A percentile compares a stretch with the other conserved stretches of the same genome.
phyloP scores from a whole-genome alignment of 306 rosid species.

The Vachellia pachyceras region DNA sequence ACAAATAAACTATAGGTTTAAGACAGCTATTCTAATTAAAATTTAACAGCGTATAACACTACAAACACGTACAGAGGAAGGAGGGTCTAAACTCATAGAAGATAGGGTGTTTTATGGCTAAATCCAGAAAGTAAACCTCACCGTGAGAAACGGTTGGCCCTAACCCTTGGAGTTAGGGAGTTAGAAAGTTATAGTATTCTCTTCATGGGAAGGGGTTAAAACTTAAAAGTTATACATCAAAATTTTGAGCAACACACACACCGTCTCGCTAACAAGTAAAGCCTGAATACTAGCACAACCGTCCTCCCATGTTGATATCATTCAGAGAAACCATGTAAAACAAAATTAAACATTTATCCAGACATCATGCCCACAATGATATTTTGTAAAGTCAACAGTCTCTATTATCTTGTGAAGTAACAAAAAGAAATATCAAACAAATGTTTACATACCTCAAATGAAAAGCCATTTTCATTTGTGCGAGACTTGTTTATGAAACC shows the following conservation, averaged over 20 bases:
- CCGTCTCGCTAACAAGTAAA: not conserved
- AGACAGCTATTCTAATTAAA: not conserved
- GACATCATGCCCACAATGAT: not conserved
- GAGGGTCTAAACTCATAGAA: not conserved
- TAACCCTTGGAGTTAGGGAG: not conserved
- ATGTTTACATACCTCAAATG: conserved; percentile 30
- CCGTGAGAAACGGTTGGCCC: not conserved
- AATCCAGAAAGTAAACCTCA: not conserved
- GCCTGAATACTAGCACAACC: not conserved
- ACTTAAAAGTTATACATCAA: not conserved
- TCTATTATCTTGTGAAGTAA: not conserved
- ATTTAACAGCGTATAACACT: not conserved
- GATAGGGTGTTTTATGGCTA: not conserved
- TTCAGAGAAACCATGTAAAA: not conserved
- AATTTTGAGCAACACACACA: not conserved
- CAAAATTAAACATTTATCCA: not conserved
- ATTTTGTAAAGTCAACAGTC: not conserved
- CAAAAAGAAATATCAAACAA: not conserved
- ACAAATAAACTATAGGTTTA: not conserved
- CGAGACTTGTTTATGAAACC: conserved; percentile 46
- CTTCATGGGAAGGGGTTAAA: not conserved
- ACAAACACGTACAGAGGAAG: not conserved
- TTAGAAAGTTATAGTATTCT: not conserved
- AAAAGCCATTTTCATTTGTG: conserved; percentile 42
- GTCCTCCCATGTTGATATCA: not conserved